Percentiles rank a stretch among this genome's conserved stretches.
Conservation (phyloP, 352 stramenopile species). For the Globisporangium uncinulatum region DNA sequence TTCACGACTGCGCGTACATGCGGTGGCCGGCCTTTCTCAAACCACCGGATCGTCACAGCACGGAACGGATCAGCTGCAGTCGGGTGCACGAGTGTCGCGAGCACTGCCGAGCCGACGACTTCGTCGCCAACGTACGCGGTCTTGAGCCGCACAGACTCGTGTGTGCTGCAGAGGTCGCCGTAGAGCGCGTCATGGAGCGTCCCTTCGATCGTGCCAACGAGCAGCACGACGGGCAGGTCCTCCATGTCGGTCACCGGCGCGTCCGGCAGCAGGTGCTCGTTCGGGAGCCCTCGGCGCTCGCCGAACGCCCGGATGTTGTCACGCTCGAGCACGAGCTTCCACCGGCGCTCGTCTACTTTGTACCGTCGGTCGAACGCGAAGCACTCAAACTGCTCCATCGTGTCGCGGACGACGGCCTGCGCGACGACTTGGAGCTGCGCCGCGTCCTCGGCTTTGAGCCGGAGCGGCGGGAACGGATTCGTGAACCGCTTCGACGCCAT, state of each 20-base stretch:
- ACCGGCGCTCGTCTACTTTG: conserved; percentile 6
- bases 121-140: too few relatives aligned
- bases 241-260: background rate
- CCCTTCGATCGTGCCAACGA: background rate
- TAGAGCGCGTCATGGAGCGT: too few relatives aligned
- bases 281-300: background rate
- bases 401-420: conserved; percentile 3
- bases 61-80: too few relatives aligned
- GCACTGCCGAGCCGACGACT: background rate
- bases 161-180: too few relatives aligned
- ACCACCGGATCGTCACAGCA: too few relatives aligned
- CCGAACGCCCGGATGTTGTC: too few relatives aligned
- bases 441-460: conserved; percentile 7
- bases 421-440: conserved; percentile 8
- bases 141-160: too few relatives aligned
- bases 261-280: conserved; percentile 19
- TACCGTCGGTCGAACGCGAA: conserved; percentile 4
- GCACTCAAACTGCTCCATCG: conserved; percentile 10
- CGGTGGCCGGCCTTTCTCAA: too few relatives aligned
- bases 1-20: too few relatives aligned
- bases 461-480: conserved; percentile 11
- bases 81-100: background rate
- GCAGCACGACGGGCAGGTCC: background rate
- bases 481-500: background rate
- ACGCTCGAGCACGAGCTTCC: conserved; percentile 5